These are phyloP conservation scores for Rauvolfia tetraphylla DNA, from an alignment of 257 asterid species.

Conservation along the genomic window DNA sequence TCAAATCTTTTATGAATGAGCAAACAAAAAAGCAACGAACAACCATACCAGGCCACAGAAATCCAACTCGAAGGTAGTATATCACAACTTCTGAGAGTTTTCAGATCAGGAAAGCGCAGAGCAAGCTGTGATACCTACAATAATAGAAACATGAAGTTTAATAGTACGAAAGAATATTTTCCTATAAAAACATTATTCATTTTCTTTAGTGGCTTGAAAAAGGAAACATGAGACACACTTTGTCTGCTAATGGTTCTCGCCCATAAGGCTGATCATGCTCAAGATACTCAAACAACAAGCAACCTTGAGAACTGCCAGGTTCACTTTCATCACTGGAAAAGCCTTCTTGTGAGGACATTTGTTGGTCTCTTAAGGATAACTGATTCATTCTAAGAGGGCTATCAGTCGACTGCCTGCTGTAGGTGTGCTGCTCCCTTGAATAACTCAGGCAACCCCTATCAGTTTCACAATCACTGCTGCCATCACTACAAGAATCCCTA, in stretches of 20 bases:
- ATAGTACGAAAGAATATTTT: not conserved
- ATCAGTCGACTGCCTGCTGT: slow-evolving; percentile 27
- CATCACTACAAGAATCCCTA: slow-evolving; percentile 88
- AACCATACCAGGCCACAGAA: slow-evolving; percentile 85
- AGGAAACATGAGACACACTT: slow-evolving; percentile 25
- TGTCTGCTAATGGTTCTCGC: slow-evolving; percentile 75
- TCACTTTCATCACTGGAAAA: slow-evolving; percentile 93
- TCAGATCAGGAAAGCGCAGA: slow-evolving; percentile 61
- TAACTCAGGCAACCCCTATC: slow-evolving; percentile 49
- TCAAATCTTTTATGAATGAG: not conserved
- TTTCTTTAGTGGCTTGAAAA: not conserved
- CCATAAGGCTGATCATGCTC: slow-evolving; percentile 72
- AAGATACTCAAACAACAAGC: slow-evolving; percentile 74
- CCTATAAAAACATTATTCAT: not conserved
- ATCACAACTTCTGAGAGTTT: slow-evolving; percentile 80
- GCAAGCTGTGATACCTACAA: slow-evolving; percentile 70
- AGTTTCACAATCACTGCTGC: slow-evolving; percentile 87
- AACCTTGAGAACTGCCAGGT: slow-evolving; percentile 60
- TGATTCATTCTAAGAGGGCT: slow-evolving; percentile 32
- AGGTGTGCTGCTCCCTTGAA: slow-evolving; percentile 35
- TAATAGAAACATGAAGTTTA: slow-evolving; percentile 8
- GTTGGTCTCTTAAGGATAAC: slow-evolving; percentile 41
- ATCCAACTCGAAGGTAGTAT: slow-evolving; percentile 84
- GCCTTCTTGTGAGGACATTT: slow-evolving; percentile 58
- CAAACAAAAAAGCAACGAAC: not conserved